Evolutionary conservation across 176 grass and related monocot species (phyloP), one percentile per base, ranked within the genome.

Genomic region (Aechmea fasciata): DNA sequence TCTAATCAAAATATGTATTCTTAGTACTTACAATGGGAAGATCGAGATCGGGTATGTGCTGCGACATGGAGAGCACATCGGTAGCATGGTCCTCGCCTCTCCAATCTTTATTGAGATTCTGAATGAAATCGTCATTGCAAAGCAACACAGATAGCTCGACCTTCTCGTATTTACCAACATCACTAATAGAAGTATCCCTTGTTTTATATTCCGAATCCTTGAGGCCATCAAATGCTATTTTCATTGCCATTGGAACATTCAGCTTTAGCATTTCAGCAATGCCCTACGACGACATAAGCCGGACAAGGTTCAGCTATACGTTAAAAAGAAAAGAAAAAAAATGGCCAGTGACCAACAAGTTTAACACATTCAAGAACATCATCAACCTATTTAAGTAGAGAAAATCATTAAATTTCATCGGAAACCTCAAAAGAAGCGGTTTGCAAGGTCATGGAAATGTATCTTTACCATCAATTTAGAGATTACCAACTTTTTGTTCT

Each of bases 241-340:
- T 92, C 87, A 99, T 93, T 67, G 72, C 89, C 94, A 93, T 99
- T 0, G 94, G 88, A 71, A 81, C 74, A 79, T 99, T 99, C 77
- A 99, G 49, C 57, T 87, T 93, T 64, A 99, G 71, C 63, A 99
- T 93, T 76, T 99, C 94, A 51, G 79, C 75, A 69, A 88, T 87
- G 62, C 82, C 93, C 94, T 99, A 77, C 68, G 76, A 13, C 11
- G 33, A 76, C 55, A 83, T 67, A 68, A 71, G 13, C 26, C 15
- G 22, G 75, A 47, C 28, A 69, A 55, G 13, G 33, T 1, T 1
- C 0, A 19, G 55, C 20, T 19, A 61, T 18, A n/a, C 55, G n/a
- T 61, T 26, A 26, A 26, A 26, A 26, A 24, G 1, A 24, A 24
- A 24, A 24, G 1, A 26, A 61, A 22, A 61, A 19, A 22, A 5